Conservation (phyloP, 441 rosid genomes). For the Populus trichocarpa region DNA sequence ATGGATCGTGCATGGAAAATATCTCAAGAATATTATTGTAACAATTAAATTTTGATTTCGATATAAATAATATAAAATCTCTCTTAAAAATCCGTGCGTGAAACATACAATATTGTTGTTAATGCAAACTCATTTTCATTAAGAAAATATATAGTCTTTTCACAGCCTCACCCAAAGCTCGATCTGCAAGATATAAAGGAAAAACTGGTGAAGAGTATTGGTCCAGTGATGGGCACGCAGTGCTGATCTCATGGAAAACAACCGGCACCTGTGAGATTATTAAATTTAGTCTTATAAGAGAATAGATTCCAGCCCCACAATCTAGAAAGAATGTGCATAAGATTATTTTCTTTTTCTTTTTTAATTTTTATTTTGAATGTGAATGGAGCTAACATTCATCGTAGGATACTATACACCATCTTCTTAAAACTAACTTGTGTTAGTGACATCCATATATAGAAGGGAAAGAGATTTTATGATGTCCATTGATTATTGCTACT, state of each 20-base stretch:
- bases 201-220: constrained; percentile 26
- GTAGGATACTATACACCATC: not conserved
- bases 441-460: not conserved
- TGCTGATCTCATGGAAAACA: constrained; percentile 15
- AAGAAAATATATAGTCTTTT: no score
- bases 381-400: not conserved
- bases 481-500: not conserved
- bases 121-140: no score
- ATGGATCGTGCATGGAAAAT: no score
- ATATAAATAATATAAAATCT: no score
- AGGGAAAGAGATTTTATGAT: not conserved
- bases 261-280: constrained; percentile 25
- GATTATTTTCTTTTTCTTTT: not conserved
- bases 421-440: constrained; percentile 16
- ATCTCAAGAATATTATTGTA: no score
- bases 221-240: constrained; percentile 30
- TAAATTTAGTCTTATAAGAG: constrained; percentile 22
- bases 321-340: constrained; percentile 15
- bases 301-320: constrained; percentile 37
- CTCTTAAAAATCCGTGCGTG: no score
- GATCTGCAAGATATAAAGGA: constrained; percentile 19
- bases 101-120: no score
- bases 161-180: constrained; percentile 13
- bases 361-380: not conserved
- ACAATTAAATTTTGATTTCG: no score